phyloP scores from a whole-genome alignment of 139 green algal species.

The Picocystis salinarum region DNA sequence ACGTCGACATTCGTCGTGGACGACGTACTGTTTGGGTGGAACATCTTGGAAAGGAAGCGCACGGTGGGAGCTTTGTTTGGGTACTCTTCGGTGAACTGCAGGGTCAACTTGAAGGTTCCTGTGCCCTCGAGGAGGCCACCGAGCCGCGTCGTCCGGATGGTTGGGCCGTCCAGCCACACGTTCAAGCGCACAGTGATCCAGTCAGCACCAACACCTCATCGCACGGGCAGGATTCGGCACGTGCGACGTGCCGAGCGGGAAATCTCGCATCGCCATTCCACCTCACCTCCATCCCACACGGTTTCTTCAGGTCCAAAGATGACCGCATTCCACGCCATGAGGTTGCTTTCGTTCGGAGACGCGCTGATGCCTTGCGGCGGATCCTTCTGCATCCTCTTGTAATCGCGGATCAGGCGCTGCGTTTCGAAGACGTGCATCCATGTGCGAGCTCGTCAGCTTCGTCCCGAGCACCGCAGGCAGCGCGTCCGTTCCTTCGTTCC shows the following conservation, averaged over 20 bases:
- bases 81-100: slow-evolving; percentile 95
- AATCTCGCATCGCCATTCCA: no score
- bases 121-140: background rate
- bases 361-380: slow-evolving; percentile 85
- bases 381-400: slow-evolving; percentile 73
- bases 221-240: background rate
- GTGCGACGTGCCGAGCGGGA: background rate
- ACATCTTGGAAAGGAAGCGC: slow-evolving; percentile 85
- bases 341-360: slow-evolving; percentile 76
- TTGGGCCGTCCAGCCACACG: background rate
- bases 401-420: slow-evolving; percentile 77
- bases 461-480: background rate
- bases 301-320: slow-evolving; percentile 97
- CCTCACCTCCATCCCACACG: slow-evolving; percentile 78
- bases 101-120: slow-evolving; percentile 66
- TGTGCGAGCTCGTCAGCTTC: background rate
- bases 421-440: background rate
- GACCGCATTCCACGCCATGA: slow-evolving; percentile 97
- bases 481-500: background rate
- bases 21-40: slow-evolving; percentile 83
- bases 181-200: background rate
- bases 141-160: background rate
- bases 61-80: slow-evolving; percentile 91
- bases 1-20: background rate
- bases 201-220: background rate